These are phyloP conservation scores for Metschnikowia dekortorum DNA, from an alignment of 805 yeast species.

Conservation along the genomic window DNA sequence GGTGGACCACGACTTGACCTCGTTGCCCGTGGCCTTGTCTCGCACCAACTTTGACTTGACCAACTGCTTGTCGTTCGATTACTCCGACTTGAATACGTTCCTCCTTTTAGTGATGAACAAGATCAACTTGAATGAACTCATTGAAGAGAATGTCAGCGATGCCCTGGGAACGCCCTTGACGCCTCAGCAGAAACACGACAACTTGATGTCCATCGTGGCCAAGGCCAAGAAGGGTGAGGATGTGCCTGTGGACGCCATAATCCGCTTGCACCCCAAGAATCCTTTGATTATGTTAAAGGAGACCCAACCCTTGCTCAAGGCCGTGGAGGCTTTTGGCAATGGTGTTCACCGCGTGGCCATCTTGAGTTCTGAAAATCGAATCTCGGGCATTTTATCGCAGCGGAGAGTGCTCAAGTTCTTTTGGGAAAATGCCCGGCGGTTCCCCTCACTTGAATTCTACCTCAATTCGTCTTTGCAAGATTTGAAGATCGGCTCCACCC, in stretches of 20 bases:
- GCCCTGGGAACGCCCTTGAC: constrained; percentile 17
- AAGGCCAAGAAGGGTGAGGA: constrained; percentile 83
- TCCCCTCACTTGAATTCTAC: constrained; percentile 73
- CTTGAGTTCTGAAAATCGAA: constrained; percentile 38
- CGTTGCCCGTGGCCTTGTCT: constrained; percentile 63
- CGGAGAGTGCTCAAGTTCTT: constrained; percentile 78
- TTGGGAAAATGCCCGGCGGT: constrained; percentile 90
- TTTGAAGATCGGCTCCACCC: constrained; percentile 65
- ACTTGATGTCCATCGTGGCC: constrained; percentile 39
- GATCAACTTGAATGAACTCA: constrained; percentile 37
- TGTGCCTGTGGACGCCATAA: constrained; percentile 87
- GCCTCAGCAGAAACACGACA: constrained; percentile 31
- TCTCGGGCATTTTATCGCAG: constrained; percentile 86
- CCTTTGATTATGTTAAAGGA: constrained; percentile 80
- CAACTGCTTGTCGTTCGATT: constrained; percentile 83
- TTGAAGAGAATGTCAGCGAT: constrained; percentile 25
- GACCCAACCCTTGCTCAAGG: constrained; percentile 61
- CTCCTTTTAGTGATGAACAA: constrained; percentile 80
- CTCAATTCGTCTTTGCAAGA: constrained; percentile 66
- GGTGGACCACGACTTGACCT: constrained; percentile 68
- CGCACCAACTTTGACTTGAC: constrained; percentile 39
- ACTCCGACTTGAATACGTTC: constrained; percentile 85
- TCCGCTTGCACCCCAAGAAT: constrained; percentile 79
- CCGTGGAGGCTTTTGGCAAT: constrained; percentile 83
- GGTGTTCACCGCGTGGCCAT: constrained; percentile 96